These are phyloP conservation scores for Tetraselmis striata DNA, from an alignment of 139 green algal genomes.

Conservation along the genomic window DNA sequence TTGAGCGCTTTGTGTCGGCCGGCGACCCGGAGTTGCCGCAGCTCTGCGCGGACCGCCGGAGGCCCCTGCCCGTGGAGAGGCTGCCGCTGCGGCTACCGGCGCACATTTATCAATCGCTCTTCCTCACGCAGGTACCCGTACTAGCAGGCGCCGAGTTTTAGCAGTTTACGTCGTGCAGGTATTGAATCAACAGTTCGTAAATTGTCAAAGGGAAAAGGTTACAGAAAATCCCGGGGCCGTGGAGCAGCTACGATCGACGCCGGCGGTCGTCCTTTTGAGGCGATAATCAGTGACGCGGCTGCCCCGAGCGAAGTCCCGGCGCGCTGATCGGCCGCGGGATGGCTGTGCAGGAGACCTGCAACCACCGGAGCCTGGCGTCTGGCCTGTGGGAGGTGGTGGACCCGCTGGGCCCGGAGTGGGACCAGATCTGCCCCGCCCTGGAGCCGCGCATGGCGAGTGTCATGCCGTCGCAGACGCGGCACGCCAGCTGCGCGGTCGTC, in stretches of 20 bases:
- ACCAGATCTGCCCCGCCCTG: not conserved
- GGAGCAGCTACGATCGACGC: too few species aligned
- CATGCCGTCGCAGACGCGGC: not conserved
- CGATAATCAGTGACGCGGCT: too few species aligned
- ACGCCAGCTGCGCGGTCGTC: constrained; percentile 9
- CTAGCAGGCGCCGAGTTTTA: too few species aligned
- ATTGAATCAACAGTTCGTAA: too few species aligned
- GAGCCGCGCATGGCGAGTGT: not conserved
- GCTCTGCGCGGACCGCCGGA: not conserved
- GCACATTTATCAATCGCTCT: not conserved
- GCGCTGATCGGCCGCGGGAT: too few species aligned
- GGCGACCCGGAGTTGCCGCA: not conserved
- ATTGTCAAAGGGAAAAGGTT: too few species aligned
- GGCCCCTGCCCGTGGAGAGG: not conserved
- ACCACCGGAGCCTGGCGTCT: not conserved
- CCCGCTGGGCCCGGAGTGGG: not conserved
- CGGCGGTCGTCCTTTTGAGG: too few species aligned
- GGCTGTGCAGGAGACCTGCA: not conserved
- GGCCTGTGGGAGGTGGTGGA: not conserved
- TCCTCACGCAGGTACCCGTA: not conserved
- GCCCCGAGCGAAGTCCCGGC: too few species aligned
- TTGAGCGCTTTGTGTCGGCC: not conserved
- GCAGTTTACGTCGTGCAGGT: too few species aligned
- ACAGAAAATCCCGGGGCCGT: too few species aligned
- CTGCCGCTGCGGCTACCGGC: not conserved